phyloP scores from a whole-genome alignment of 2,329 filamentous ascomycete species.

The Plenodomus biglobosus region DNA sequence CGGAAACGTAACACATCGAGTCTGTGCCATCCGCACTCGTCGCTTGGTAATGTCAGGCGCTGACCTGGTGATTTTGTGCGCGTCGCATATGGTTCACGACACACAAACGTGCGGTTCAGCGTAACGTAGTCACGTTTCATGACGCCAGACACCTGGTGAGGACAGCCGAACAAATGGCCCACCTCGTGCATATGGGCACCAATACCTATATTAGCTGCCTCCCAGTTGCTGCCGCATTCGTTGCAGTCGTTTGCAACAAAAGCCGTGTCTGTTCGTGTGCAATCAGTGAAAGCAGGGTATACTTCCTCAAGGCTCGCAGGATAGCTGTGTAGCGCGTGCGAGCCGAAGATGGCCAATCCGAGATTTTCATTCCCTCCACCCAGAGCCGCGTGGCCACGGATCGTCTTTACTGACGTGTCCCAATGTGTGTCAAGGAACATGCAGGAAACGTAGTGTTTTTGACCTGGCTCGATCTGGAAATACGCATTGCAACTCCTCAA shows the following conservation, averaged over 20 bases:
- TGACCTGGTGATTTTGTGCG: conserved; percentile 79
- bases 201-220: conserved; percentile 91
- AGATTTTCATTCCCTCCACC: conserved; percentile 73
- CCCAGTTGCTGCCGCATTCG: conserved; percentile 89
- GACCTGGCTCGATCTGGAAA: conserved; percentile 72
- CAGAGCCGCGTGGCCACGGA: conserved; percentile 81
- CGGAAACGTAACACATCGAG: conserved; percentile 87
- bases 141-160: conserved; percentile 85
- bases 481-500: conserved; percentile 75
- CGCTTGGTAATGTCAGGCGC: conserved; percentile 69
- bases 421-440: conserved; percentile 87
- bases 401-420: conserved; percentile 69
- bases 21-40: conserved; percentile 91
- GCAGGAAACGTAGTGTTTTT: conserved; percentile 86
- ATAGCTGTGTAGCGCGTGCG: conserved; percentile 88
- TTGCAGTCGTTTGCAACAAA: conserved; percentile 82
- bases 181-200: conserved; percentile 90
- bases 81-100: conserved; percentile 81
- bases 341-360: conserved; percentile 86
- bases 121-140: conserved; percentile 88
- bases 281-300: conserved; percentile 84
- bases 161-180: conserved; percentile 86
- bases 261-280: conserved; percentile 80
- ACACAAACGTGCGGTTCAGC: conserved; percentile 79
- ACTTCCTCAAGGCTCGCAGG: conserved; percentile 88